Evolutionary conservation across 768 basidiomycete species (phyloP).

Genomic region (Psilocybe azurescens): DNA sequence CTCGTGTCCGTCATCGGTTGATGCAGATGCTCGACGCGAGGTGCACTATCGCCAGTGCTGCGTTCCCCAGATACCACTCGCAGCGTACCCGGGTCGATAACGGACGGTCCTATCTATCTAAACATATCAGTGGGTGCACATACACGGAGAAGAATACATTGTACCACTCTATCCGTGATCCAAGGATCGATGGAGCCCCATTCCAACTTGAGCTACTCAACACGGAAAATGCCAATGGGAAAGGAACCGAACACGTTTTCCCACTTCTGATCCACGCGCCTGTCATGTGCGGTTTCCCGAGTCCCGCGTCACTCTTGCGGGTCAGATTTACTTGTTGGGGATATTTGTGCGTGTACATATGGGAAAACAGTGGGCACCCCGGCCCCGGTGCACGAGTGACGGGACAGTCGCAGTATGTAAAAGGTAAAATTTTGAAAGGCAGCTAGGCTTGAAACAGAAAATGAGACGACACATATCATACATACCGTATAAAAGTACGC

Average conservation of each 20-base stretch:
- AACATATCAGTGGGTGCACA: too few relatives aligned
- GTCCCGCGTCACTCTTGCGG: constrained; percentile 1
- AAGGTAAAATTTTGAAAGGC: too few relatives aligned
- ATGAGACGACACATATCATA: too few relatives aligned
- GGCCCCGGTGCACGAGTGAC: too few relatives aligned
- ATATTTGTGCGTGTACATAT: not conserved
- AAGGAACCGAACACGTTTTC: constrained; percentile 8
- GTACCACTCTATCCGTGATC: not conserved
- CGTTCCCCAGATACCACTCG: not conserved
- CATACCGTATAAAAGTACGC: too few relatives aligned
- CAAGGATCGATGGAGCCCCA: not conserved
- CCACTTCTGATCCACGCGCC: not conserved
- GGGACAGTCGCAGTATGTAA: too few relatives aligned
- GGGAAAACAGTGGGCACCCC: too few relatives aligned
- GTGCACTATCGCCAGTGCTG: not conserved
- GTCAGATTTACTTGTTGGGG: constrained; percentile 6
- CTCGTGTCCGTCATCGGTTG: constrained; percentile 9
- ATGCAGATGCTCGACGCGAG: not conserved
- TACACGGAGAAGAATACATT: too few relatives aligned
- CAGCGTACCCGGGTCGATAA: not conserved
- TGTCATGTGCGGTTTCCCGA: constrained; percentile 1
- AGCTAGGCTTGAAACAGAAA: too few relatives aligned
- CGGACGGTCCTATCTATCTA: too few relatives aligned
- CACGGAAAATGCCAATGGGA: constrained; percentile 6
- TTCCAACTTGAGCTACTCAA: not conserved